phyloP scores from a whole-genome alignment of 768 basidiomycete species.

The Boletus rex-veris region DNA sequence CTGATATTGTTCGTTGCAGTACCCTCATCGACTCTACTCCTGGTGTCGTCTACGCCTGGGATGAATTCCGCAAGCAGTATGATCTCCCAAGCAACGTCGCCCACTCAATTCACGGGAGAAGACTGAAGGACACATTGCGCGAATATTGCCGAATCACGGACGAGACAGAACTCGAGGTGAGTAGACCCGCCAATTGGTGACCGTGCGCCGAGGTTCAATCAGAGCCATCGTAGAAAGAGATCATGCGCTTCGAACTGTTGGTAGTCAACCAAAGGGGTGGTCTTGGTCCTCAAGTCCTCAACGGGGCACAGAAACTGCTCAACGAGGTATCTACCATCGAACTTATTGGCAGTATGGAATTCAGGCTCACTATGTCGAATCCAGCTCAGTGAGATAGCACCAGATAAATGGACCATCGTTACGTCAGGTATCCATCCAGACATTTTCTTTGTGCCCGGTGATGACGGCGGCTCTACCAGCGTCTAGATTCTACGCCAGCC shows the following conservation, averaged over 20 bases:
- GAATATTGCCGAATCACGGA: conserved; percentile 64
- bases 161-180: conserved; percentile 52
- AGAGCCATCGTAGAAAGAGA: conserved; percentile 48
- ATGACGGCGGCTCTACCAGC: conserved; percentile 41
- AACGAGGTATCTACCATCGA: conserved; percentile 39
- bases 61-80: conserved; percentile 63
- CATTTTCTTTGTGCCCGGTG: not conserved
- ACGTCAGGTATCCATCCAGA: conserved; percentile 53
- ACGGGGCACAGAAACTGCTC: conserved; percentile 60
- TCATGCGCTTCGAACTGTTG: conserved; percentile 73
- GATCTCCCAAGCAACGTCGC: conserved; percentile 48
- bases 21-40: conserved; percentile 82
- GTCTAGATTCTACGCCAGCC: conserved; percentile 65
- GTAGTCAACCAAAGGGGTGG: conserved; percentile 50
- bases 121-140: conserved; percentile 70
- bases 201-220: not conserved
- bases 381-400: conserved; percentile 26
- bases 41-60: conserved; percentile 78
- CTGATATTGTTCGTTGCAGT: conserved; percentile 33
- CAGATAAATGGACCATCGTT: conserved; percentile 70
- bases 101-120: conserved; percentile 69
- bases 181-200: conserved; percentile 10
- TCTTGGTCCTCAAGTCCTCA: conserved; percentile 55
- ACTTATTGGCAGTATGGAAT: not conserved
- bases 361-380: not conserved